Evolutionary conservation across 169 alveolate genomes (phyloP).

Genomic region (Plasmodium inui): DNA sequence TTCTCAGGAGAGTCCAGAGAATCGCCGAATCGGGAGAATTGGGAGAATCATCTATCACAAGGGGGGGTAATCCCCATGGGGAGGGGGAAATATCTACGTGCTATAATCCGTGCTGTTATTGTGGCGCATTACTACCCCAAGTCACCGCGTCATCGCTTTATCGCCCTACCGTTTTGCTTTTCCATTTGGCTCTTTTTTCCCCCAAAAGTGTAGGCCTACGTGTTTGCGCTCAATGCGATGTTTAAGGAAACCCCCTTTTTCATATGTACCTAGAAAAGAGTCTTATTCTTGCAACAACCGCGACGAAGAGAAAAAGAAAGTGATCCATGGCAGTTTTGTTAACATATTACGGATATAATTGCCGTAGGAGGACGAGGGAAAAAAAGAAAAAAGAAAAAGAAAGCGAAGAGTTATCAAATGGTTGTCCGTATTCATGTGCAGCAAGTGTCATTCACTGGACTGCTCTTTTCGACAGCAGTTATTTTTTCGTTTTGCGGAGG

Average conservation of each 20-base stretch:
- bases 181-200: background rate
- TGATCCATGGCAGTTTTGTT: background rate
- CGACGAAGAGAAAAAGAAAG: background rate
- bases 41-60: background rate
- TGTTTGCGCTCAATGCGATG: background rate
- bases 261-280: background rate
- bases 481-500: background rate
- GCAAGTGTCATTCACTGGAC: background rate
- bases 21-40: background rate
- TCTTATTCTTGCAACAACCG: background rate
- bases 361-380: background rate
- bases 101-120: background rate
- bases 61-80: background rate
- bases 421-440: background rate
- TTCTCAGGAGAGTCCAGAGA: background rate
- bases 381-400: background rate
- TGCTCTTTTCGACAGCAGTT: background rate
- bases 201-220: background rate
- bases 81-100: background rate
- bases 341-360: background rate
- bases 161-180: background rate
- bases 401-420: background rate
- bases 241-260: background rate
- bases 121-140: background rate
- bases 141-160: background rate